Conservation (phyloP, 139 green algal species). For the Chloropicon primus region DNA sequence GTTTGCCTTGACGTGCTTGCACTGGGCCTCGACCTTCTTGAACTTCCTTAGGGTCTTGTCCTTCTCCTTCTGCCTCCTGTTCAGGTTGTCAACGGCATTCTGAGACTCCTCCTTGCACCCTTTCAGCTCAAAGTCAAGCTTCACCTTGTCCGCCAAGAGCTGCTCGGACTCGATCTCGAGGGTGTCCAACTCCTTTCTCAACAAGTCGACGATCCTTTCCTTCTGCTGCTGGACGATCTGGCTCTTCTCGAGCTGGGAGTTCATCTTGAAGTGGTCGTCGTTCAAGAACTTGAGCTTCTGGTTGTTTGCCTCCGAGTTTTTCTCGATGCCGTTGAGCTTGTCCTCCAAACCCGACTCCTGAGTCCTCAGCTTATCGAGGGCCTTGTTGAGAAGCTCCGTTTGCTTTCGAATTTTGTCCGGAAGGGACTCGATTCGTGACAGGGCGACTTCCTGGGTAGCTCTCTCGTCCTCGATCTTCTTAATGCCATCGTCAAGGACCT, state of each 20-base stretch:
- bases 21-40: background rate
- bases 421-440: background rate
- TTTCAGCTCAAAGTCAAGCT: slow-evolving; percentile 11
- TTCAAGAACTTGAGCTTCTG: background rate
- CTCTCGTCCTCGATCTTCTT: background rate
- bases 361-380: background rate
- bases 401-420: background rate
- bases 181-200: slow-evolving; percentile 51
- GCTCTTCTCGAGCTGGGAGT: slow-evolving; percentile 6
- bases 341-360: background rate
- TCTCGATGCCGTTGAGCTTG: background rate
- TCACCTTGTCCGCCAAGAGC: slow-evolving; percentile 34
- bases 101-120: slow-evolving; percentile 7
- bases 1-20: background rate
- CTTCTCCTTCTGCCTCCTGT: background rate
- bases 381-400: background rate
- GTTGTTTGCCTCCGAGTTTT: background rate
- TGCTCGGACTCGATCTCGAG: slow-evolving; percentile 48
- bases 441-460: background rate
- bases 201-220: slow-evolving; percentile 43
- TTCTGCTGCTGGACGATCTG: slow-evolving; percentile 36
- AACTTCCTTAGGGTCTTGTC: background rate
- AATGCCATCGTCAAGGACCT: background rate
- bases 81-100: background rate
- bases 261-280: background rate